Conservation (phyloP, 257 asterid genomes). For the Eustoma russellianum region DNA sequence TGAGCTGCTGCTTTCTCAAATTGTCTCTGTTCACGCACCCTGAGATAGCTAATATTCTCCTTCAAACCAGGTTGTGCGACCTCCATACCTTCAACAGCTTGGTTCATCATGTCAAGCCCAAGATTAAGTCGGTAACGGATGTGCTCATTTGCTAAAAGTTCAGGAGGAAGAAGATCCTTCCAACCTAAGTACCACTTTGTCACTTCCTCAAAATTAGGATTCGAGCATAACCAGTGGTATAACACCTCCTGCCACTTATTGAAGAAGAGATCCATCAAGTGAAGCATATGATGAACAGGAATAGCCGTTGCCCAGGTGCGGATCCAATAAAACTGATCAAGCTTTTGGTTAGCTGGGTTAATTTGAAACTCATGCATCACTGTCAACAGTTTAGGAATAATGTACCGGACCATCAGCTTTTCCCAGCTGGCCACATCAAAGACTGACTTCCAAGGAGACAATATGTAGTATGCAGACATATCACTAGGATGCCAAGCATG, state of each 20-base stretch:
- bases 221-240: constrained; percentile 71
- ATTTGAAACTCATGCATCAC: constrained; percentile 66
- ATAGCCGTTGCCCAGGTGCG: constrained; percentile 52
- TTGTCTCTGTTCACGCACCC: constrained; percentile 71
- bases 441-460: constrained; percentile 83
- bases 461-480: constrained; percentile 59
- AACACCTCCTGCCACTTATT: constrained; percentile 82
- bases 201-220: constrained; percentile 71
- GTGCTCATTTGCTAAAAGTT: constrained; percentile 68
- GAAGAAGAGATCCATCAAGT: constrained; percentile 63
- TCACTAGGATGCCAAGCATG: constrained; percentile 94
- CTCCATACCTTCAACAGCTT: constrained; percentile 77
- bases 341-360: constrained; percentile 63
- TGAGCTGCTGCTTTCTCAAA: constrained; percentile 71
- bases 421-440: constrained; percentile 90
- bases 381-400: constrained; percentile 49
- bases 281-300: constrained; percentile 79
- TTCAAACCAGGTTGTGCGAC: constrained; percentile 70
- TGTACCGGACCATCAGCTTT: constrained; percentile 58
- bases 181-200: constrained; percentile 75
- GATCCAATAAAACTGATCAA: constrained; percentile 62
- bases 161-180: constrained; percentile 69
- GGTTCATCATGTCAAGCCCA: constrained; percentile 78
- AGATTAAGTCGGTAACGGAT: constrained; percentile 45
- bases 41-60: constrained; percentile 59